Base-by-base conservation (phyloP, 306 rosid genomes). In the Quercus agrifolia region DNA sequence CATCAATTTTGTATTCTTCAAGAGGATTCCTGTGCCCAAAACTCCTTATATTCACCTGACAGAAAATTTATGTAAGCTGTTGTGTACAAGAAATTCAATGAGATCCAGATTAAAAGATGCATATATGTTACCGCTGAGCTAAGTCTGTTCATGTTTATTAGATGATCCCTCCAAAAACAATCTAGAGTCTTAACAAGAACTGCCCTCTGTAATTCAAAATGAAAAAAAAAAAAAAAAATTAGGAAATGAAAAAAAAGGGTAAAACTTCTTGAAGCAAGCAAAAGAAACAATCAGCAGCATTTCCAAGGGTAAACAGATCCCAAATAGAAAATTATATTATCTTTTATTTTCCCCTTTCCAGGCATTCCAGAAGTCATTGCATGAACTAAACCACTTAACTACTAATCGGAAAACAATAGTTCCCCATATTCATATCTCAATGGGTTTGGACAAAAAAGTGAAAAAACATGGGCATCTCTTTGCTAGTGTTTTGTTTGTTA, bases 161-260 rank as follows among this genome's bases (percentile, higher is more conserved):
- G 99, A 86, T 92, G 98, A 89, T 95, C 98, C 80, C 97, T 91
- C 99, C 99, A 95, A 89, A 95, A 95, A 83, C 92, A 84, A 81
- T 95, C 99, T 6, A 95, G 91, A 67, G 97, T 90, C 90, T 95
- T 90, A 85, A 95, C 93, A 86, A 95, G 89, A 84, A 92, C 96
- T 71, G 94, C 99, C 75, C 94, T 91, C 99, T 95, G 97, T 56
- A 87, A 74, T 76, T 59, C 59, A 57, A 51, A 35, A 52, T 10
- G 13, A 46, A 6, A 66, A 44, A 23, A 23, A 21, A 21, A 21
- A 21, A 23, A 23, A 23, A 46, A 28, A 57, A 56, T 0, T 54
- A 73, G 27, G 73, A 64, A 75, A 70, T 10, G 19, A 81, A n/a
- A 59, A 70, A 46, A 64, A 27, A 61, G 14, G 8, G 2, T 13